Conservation (phyloP, 192 early-diverging fungal genomes). For the Chytriomyces sp. region DNA sequence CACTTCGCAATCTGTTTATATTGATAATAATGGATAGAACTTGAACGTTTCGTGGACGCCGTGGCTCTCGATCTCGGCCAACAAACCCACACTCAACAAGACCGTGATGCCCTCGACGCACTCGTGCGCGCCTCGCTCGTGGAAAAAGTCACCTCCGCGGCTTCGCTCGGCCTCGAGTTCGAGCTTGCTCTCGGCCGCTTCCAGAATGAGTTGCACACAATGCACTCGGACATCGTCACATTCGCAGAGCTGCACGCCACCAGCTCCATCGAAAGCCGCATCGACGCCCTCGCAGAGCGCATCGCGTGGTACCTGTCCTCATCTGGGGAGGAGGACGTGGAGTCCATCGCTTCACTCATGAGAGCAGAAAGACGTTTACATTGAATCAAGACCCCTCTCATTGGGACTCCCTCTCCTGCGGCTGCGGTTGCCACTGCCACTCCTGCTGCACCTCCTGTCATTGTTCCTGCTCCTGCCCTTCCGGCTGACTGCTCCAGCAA, state of each 20-base stretch:
- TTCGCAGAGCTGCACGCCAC: too few species aligned
- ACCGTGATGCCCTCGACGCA: too few species aligned
- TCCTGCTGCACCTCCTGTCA: not conserved
- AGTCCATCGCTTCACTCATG: not conserved
- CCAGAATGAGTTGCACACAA: too few species aligned
- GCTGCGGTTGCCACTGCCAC: not conserved
- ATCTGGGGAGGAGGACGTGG: slow-evolving; percentile 19
- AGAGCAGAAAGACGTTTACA: too few species aligned
- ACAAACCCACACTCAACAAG: too few species aligned
- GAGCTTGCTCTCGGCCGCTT: not conserved
- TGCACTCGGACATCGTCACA: too few species aligned
- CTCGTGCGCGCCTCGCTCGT: too few species aligned
- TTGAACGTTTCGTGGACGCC: not conserved
- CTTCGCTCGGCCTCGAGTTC: not conserved
- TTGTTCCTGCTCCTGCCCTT: too few species aligned
- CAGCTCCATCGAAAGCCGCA: too few species aligned
- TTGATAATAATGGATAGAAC: not conserved
- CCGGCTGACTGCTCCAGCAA: too few species aligned
- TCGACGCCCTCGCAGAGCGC: too few species aligned
- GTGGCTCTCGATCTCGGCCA: not conserved
- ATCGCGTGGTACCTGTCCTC: too few species aligned
- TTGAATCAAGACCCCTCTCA: not conserved
- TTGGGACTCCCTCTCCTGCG: slow-evolving; percentile 6
- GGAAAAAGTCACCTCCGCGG: not conserved
- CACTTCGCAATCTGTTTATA: not conserved